phyloP scores from a whole-genome alignment of 306 rosid species.

The Lupinus albus region DNA sequence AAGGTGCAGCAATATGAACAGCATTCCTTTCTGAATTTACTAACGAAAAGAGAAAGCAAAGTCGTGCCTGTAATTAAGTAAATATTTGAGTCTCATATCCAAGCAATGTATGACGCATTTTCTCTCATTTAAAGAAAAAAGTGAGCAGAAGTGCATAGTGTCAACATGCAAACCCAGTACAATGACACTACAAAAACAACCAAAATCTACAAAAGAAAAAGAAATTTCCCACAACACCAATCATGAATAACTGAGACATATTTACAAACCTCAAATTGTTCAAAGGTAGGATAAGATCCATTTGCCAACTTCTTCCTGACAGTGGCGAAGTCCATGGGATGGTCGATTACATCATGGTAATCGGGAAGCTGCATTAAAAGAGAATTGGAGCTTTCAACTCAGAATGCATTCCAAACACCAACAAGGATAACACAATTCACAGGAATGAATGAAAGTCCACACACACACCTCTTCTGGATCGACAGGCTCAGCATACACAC shows the following conservation, averaged over 20 bases:
- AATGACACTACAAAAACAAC: constrained; percentile 21
- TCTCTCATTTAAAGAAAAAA: background rate
- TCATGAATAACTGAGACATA: background rate
- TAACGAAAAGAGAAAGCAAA: background rate
- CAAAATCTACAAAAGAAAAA: constrained; percentile 31
- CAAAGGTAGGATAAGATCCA: constrained; percentile 79
- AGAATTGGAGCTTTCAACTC: constrained; percentile 35
- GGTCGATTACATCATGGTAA: constrained; percentile 83
- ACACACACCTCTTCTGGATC: constrained; percentile 97
- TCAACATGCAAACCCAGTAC: constrained; percentile 22
- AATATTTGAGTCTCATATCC: background rate
- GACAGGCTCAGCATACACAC: constrained; percentile 96
- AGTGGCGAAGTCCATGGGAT: constrained; percentile 97
- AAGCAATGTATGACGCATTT: background rate
- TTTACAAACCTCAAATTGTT: constrained; percentile 82
- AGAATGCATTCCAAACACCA: constrained; percentile 36
- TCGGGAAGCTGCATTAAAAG: constrained; percentile 87
- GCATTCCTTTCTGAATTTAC: constrained; percentile 11
- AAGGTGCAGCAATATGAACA: background rate
- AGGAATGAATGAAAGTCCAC: constrained; percentile 26
- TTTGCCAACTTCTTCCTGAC: constrained; percentile 78
- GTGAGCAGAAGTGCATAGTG: background rate
- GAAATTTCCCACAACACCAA: background rate
- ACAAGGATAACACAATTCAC: constrained; percentile 30
- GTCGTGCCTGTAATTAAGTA: background rate